Conservation (phyloP, 192 early-diverging fungal species). For the Rhizophagus sp. region DNA sequence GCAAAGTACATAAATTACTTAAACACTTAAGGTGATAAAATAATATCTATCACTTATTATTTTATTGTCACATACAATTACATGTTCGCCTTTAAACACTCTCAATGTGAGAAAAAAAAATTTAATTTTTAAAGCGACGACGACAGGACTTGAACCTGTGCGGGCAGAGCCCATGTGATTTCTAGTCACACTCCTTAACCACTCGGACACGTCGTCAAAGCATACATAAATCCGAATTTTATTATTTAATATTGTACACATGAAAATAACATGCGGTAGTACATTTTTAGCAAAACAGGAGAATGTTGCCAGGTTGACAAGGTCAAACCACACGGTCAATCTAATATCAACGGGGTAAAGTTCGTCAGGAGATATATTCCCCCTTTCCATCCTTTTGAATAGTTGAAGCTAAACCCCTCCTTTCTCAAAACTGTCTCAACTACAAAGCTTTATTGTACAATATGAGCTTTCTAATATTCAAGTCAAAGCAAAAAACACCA, state of each 20-base stretch:
- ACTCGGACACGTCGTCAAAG: slow-evolving; percentile 33
- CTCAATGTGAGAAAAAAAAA: background rate
- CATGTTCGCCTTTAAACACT: too few relatives aligned
- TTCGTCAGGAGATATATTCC: background rate
- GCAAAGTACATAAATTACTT: too few relatives aligned
- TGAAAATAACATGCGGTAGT: background rate
- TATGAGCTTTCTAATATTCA: slow-evolving; percentile 78
- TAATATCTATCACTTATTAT: too few relatives aligned
- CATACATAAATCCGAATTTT: background rate
- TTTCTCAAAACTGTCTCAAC: slow-evolving; percentile 7
- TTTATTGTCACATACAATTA: too few relatives aligned
- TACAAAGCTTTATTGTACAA: background rate
- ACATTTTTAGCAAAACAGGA: background rate
- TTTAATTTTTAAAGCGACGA: background rate
- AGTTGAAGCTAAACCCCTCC: background rate
- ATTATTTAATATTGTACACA: background rate
- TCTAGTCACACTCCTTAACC: slow-evolving; percentile 38
- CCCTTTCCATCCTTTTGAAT: background rate
- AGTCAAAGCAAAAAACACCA: slow-evolving; percentile 80
- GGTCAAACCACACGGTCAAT: background rate
- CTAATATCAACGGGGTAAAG: background rate
- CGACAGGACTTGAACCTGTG: slow-evolving; percentile 37
- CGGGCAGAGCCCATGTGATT: slow-evolving; percentile 37
- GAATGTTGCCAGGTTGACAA: background rate
- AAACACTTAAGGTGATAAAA: too few relatives aligned